phyloP scores from a whole-genome alignment of 169 alveolate species.

The Eimeria falciformis region DNA sequence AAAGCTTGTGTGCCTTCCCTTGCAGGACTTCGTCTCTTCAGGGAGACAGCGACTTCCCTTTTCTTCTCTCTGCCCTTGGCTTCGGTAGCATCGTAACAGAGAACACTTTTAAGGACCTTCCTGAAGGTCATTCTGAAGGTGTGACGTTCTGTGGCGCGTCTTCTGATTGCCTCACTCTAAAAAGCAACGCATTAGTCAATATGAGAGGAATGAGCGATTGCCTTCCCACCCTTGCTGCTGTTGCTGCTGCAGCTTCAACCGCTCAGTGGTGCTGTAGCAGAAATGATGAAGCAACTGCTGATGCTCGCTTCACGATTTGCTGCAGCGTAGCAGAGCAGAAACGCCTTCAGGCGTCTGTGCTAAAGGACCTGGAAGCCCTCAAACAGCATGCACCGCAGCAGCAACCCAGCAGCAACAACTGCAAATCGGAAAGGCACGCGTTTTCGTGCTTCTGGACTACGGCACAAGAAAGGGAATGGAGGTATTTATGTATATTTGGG shows the following conservation, averaged over 20 bases:
- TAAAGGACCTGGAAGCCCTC: background rate
- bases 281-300: background rate
- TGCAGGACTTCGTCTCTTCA: background rate
- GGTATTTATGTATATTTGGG: background rate
- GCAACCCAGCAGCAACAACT: background rate
- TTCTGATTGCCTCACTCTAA: background rate
- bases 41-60: background rate
- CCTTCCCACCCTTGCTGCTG: slow-evolving; percentile 11
- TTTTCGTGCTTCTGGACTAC: background rate
- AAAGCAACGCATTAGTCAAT: background rate
- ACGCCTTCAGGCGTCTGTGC: background rate
- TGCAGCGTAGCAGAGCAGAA: background rate
- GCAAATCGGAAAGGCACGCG: background rate
- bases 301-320: background rate
- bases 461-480: background rate
- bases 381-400: background rate
- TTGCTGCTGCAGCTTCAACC: background rate
- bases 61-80: background rate
- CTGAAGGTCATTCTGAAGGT: background rate
- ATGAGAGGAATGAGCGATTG: slow-evolving; percentile 11
- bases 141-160: slow-evolving; percentile 13
- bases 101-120: background rate
- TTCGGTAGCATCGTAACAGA: background rate
- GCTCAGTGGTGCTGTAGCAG: background rate
- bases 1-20: background rate